Evolutionary conservation across 768 basidiomycete genomes (phyloP).

Genomic region (Trametes sanguinea): DNA sequence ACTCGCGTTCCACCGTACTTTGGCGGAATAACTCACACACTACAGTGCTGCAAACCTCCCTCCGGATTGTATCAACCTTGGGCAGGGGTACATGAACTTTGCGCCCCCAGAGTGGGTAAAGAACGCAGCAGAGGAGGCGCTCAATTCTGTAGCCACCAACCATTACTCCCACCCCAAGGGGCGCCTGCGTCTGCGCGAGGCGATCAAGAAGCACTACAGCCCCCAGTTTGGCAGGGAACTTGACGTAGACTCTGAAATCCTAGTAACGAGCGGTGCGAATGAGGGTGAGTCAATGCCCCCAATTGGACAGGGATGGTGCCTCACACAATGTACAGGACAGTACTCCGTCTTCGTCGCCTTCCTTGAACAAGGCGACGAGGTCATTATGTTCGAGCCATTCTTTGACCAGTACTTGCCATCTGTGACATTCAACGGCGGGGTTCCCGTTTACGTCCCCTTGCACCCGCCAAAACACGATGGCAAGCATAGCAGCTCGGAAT

Average conservation of each 20-base stretch:
- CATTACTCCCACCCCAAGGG: conserved; percentile 94
- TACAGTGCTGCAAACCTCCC: conserved; percentile 84
- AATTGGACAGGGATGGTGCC: conserved; percentile 7
- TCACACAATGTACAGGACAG: conserved; percentile 58
- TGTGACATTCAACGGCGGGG: conserved; percentile 91
- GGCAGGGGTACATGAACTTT: conserved; percentile 92
- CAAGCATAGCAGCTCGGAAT: conserved; percentile 68
- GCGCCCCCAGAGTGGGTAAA: conserved; percentile 79
- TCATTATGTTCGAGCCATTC: conserved; percentile 98
- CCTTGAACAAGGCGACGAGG: conserved; percentile 90
- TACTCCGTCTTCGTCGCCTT: conserved; percentile 94
- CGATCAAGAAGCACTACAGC: conserved; percentile 80
- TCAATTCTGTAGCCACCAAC: conserved; percentile 63
- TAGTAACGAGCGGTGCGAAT: conserved; percentile 96
- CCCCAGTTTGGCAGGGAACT: conserved; percentile 67
- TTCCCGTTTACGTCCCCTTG: conserved; percentile 91
- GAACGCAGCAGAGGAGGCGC: conserved; percentile 69
- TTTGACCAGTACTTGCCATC: conserved; percentile 96
- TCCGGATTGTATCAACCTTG: conserved; percentile 91
- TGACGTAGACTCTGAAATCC: conserved; percentile 83
- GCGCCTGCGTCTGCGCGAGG: conserved; percentile 81
- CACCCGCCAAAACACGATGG: conserved; percentile 70
- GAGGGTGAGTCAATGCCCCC: conserved; percentile 61
- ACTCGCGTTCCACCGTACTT: background rate
- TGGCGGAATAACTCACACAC: background rate